Evolutionary conservation across 805 yeast species (phyloP).

Genomic region (Wickerhamiella allomyrinae): DNA sequence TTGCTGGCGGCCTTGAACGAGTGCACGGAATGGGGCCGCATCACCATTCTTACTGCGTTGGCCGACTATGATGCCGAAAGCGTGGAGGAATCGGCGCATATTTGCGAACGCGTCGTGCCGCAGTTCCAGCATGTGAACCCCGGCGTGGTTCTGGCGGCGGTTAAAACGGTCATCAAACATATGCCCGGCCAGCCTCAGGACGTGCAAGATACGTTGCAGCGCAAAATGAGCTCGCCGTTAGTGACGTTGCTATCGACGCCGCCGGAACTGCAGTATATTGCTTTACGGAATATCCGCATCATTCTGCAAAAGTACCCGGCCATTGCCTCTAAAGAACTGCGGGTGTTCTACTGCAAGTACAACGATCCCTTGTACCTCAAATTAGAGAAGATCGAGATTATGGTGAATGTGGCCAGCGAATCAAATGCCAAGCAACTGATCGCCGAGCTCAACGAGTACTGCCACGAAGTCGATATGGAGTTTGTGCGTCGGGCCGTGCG

Average conservation of each 20-base stretch:
- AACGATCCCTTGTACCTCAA: conserved; percentile 88
- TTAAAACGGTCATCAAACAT: conserved; percentile 67
- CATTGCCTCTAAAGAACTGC: conserved; percentile 59
- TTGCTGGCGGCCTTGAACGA: conserved; percentile 79
- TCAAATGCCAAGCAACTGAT: conserved; percentile 48
- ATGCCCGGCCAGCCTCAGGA: conserved; percentile 21
- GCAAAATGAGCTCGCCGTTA: conserved; percentile 68
- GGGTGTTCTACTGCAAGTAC: conserved; percentile 81
- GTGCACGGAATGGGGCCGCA: conserved; percentile 98
- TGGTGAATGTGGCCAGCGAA: conserved; percentile 61
- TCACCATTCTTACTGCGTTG: conserved; percentile 70
- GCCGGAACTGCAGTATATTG: conserved; percentile 91
- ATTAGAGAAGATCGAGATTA: conserved; percentile 83
- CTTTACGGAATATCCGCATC: conserved; percentile 78
- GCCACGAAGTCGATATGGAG: conserved; percentile 74
- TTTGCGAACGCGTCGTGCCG: conserved; percentile 80
- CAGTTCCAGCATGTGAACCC: conserved; percentile 96
- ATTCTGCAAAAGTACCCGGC: conserved; percentile 79
- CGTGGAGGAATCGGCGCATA: conserved; percentile 59
- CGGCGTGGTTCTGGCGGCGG: conserved; percentile 75
- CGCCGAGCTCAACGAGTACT: conserved; percentile 72
- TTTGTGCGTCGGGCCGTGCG: conserved; percentile 82
- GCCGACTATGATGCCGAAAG: conserved; percentile 50
- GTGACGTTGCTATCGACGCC: conserved; percentile 78
- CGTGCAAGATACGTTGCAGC: conserved; percentile 35